Evolutionary conservation across 169 alveolate species (phyloP), one percentile per base, ranked within the genome.

Genomic region (Plasmodium gonderi): DNA sequence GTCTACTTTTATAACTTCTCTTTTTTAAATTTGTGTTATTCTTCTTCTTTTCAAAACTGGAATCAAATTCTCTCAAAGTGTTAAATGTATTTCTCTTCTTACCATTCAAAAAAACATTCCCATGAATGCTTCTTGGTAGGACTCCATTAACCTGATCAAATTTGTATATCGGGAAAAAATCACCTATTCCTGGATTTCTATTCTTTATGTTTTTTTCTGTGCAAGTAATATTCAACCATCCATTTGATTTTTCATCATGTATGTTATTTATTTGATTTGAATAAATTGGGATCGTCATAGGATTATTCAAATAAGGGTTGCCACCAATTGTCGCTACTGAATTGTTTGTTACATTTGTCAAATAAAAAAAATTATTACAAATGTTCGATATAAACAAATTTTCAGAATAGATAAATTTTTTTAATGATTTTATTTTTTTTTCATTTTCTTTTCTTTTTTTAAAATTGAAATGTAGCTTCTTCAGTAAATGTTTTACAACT

Each of bases 351-450:
- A 36, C 38, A 67, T 81, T 45, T 67, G 38, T 68, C 4, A 44
- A 64, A 74, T 68, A 67, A 81, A 68, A 29, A 69, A 42, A 81
- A 26, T 81, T 65, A 51, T 81, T 67, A 54, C 38, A 81, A 45
- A 68, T 81, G 31, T 81, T 68, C 7, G 91, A 81, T 68, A 81
- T 81, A 31, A 81, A 81, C 42, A 81, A 44, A 65, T 81, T 81
- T 81, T 68, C 91, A n/a, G 91, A 81, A 45, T 81, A 81, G 20
- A 81, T 81, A 67, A 81, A 81, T 31, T 68, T 81, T 68, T 81
- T 81, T 68, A 81, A 81, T 1, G 91, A 81, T 68, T 68, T 81
- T 67, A 81, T 47, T 60, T 81, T 81, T 68, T 54, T 65, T 67
- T 81, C 91, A 68, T 49, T 45, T 81, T 81, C 91, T 81, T 81